phyloP scores from a whole-genome alignment of 805 yeast genomes.

The Ascoidea tarda region DNA sequence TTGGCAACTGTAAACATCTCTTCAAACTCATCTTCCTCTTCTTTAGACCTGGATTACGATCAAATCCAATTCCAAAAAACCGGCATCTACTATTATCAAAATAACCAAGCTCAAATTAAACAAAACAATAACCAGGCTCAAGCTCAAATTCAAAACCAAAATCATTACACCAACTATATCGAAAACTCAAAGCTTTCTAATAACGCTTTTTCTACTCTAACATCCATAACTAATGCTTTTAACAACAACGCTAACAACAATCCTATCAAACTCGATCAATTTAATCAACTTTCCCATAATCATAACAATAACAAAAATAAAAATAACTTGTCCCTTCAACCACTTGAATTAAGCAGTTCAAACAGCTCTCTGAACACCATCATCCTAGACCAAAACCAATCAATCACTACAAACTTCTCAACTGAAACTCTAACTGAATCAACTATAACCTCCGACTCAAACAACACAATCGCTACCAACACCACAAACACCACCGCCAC shows the following conservation, averaged over 20 bases:
- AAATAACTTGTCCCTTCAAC: background rate
- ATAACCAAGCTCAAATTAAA: background rate
- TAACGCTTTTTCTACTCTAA: constrained; percentile 3
- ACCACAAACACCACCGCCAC: background rate
- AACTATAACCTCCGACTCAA: background rate
- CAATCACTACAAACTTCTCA: background rate
- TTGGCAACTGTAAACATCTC: background rate
- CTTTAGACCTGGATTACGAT: constrained; percentile 2
- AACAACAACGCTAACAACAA: background rate
- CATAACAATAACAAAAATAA: no score
- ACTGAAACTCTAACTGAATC: background rate
- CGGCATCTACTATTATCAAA: background rate
- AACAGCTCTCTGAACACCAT: background rate
- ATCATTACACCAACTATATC: background rate
- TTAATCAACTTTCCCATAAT: no score
- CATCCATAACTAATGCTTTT: constrained; percentile 1
- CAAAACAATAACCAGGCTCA: background rate
- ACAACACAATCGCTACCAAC: background rate
- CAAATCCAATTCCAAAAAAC: background rate
- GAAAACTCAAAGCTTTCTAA: background rate
- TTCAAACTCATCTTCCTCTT: constrained; percentile 4
- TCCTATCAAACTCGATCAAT: background rate
- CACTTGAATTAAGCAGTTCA: background rate
- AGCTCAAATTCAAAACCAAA: background rate
- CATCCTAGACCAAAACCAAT: background rate